phyloP scores from a whole-genome alignment of 2,329 filamentous ascomycete genomes.

The Venturia aucupariae region DNA sequence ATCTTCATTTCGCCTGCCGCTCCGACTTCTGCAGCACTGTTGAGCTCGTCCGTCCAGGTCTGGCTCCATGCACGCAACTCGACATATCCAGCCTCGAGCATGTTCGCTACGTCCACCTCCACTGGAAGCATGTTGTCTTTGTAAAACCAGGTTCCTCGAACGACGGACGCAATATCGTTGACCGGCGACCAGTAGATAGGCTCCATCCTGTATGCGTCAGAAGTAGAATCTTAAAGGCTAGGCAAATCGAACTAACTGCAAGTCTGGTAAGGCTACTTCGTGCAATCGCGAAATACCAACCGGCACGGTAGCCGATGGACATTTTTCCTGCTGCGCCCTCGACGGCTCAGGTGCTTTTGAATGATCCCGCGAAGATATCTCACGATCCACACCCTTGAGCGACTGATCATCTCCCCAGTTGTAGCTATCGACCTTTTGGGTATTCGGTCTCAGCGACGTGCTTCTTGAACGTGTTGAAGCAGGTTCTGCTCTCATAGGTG shows the following conservation, averaged over 20 bases:
- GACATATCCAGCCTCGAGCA: conserved; percentile 81
- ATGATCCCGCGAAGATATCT: conserved; percentile 13
- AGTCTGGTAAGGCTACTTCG: conserved; percentile 69
- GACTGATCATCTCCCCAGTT: conserved; percentile 33
- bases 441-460: conserved; percentile 7
- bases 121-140: conserved; percentile 89
- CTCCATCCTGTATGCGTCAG: conserved; percentile 58
- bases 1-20: conserved; percentile 87
- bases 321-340: conserved; percentile 24
- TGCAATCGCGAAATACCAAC: conserved; percentile 89
- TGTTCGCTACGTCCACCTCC: conserved; percentile 77
- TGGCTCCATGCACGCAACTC: conserved; percentile 82
- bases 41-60: conserved; percentile 86
- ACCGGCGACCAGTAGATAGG: conserved; percentile 97
- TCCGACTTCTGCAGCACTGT: conserved; percentile 83
- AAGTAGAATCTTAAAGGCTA: conserved; percentile 18
- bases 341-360: conserved; percentile 8
- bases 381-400: conserved; percentile 18
- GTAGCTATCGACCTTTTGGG: conserved; percentile 34
- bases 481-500: conserved; percentile 35
- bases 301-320: conserved; percentile 52
- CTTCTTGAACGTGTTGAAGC: conserved; percentile 14
- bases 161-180: conserved; percentile 74
- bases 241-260: conserved; percentile 34
- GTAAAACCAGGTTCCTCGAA: conserved; percentile 94